Base-by-base conservation (phyloP, 1,284 basidiomycete genomes). In the Austroboletus novae-zelandiae region DNA sequence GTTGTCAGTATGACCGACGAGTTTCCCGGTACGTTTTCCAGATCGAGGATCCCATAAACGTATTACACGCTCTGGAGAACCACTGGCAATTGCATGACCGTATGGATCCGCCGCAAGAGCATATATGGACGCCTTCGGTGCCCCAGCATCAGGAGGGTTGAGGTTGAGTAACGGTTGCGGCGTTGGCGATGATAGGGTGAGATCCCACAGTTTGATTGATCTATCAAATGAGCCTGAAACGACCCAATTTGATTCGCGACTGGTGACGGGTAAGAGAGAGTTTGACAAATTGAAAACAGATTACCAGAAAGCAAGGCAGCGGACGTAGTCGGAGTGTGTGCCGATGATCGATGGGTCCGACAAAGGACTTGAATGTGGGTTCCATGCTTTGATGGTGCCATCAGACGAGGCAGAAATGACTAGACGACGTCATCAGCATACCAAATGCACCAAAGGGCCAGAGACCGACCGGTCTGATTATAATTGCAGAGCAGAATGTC, bases 1-100 rank as follows among this genome's bases (percentile, higher is more conserved):
- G 61, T 97, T 98, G 69, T 99, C 96, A 0, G 94, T 96, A 68
- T 99, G 97, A 0, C 96, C 97, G 4, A 96, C 90, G 4, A 97
- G 75, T 66, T 81, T 81, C 60, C 78, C 85, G 18, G 83, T 84
- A 49, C 85, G 79, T 66, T 83, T 86, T 8, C 83, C 88, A 1
- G 83, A 78, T 18, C 97, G 79, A 4, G 95, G 93, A 66, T 99
- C 97, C 93, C 93, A 99, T 52, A 98, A 75, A 17, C 93, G 75
- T 30, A 99, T 78, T 1, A 95, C 87, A 30, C 91, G 79, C 64
- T 98, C 95, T 0, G 97, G 94, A 5, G 91, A 91, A 1, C 95
- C 97, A 6, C 88, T 89, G 3, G 90, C 94, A 17, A 99, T 79
- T 5, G 88, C 76, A 25, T 81, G 81, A 0, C 96, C 97, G 54